Evolutionary conservation across 116 monocot genomes (phyloP).

Genomic region (Dioscorea cayenensis): DNA sequence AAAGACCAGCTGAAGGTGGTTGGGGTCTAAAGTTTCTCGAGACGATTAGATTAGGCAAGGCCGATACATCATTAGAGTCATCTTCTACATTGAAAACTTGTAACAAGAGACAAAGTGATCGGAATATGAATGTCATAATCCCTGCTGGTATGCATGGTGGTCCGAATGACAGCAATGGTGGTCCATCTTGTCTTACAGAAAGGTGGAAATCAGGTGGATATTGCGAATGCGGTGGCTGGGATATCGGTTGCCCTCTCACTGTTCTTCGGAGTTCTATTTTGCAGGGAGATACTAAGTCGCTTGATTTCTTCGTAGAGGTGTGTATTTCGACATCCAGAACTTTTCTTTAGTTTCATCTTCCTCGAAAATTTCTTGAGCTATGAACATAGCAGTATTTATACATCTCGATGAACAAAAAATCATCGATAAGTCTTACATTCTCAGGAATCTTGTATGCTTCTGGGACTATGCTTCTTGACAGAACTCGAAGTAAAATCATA

Average conservation of each 20-base stretch:
- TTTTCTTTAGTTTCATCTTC: neutral
- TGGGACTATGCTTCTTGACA: too few relatives aligned
- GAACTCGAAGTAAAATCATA: too few relatives aligned
- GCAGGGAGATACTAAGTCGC: constrained; percentile 7
- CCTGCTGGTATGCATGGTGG: constrained; percentile 72
- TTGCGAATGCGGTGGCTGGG: constrained; percentile 96
- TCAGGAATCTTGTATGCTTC: too few relatives aligned
- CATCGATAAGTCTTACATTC: too few relatives aligned
- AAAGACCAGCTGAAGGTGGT: neutral
- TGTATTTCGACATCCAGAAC: constrained; percentile 1
- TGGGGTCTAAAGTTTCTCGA: constrained; percentile 76
- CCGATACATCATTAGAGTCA: constrained; percentile 6
- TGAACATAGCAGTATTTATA: too few relatives aligned
- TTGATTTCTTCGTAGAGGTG: constrained; percentile 58
- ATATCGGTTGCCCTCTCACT: constrained; percentile 78
- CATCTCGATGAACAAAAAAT: too few relatives aligned
- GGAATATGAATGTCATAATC: constrained; percentile 41
- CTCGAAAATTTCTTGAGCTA: neutral
- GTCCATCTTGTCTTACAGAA: constrained; percentile 58
- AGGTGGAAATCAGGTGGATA: constrained; percentile 69
- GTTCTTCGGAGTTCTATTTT: constrained; percentile 25
- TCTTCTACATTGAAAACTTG: neutral
- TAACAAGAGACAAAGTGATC: neutral
- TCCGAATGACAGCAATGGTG: constrained; percentile 10
- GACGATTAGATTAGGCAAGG: constrained; percentile 14